phyloP scores from a whole-genome alignment of 176 grass and related monocot species.

The Cocos nucifera region DNA sequence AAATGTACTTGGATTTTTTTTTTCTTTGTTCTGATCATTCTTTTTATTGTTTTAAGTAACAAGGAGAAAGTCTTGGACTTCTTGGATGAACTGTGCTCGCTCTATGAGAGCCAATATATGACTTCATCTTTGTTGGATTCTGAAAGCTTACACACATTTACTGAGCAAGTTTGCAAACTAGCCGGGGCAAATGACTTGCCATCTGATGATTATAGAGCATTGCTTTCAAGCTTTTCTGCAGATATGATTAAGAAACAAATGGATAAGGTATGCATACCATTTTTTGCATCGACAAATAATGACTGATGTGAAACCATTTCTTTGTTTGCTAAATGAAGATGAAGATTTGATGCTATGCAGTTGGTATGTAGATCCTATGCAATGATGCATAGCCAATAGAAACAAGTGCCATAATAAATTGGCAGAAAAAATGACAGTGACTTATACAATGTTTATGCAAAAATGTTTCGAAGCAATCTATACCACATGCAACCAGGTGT shows the following conservation, averaged over 20 bases:
- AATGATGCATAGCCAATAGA: no score
- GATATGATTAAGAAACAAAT: slow-evolving; percentile 51
- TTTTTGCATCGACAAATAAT: no score
- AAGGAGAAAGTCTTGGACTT: slow-evolving; percentile 72
- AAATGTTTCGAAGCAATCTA: no score
- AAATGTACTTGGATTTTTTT: neutral
- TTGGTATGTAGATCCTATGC: no score
- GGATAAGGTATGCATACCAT: slow-evolving; percentile 50
- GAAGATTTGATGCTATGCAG: no score
- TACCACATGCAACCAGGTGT: no score
- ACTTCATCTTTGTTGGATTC: slow-evolving; percentile 29
- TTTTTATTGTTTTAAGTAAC: slow-evolving; percentile 49
- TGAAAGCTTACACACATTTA: slow-evolving; percentile 33
- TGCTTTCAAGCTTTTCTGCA: slow-evolving; percentile 52
- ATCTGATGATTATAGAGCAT: slow-evolving; percentile 54
- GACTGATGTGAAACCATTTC: no score
- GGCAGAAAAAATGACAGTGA: no score
- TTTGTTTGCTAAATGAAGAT: no score
- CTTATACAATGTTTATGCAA: no score
- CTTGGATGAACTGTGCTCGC: slow-evolving; percentile 55
- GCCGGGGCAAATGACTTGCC: slow-evolving; percentile 58
- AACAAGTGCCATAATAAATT: no score
- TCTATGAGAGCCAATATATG: slow-evolving; percentile 61
- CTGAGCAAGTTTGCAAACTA: slow-evolving; percentile 66
- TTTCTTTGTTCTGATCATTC: slow-evolving; percentile 17